Conservation (phyloP, 1,284 basidiomycete genomes). For the Jaminaea rosea region DNA sequence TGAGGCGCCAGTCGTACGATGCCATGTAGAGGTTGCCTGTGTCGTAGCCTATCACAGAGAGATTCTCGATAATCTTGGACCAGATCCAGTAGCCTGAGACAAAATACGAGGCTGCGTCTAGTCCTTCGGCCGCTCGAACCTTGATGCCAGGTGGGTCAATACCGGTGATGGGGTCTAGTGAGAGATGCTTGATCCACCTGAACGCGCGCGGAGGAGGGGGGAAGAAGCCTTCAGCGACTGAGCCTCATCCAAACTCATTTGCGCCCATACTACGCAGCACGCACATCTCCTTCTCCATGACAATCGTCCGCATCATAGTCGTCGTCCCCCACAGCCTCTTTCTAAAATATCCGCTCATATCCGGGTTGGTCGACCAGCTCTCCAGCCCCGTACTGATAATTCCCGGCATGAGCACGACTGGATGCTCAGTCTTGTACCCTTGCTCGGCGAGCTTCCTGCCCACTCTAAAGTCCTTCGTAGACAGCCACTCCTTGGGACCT, state of each 20-base stretch:
- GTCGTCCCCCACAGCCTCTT: constrained; percentile 44
- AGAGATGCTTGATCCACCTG: constrained; percentile 87
- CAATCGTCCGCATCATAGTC: constrained; percentile 75
- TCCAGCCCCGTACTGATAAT: constrained; percentile 44
- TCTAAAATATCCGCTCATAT: constrained; percentile 30
- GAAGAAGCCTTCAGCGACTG: no score
- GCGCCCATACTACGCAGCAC: no score
- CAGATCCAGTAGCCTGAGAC: constrained; percentile 85
- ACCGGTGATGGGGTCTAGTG: constrained; percentile 79
- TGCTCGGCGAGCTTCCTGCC: constrained; percentile 19
- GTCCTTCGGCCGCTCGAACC: constrained; percentile 77
- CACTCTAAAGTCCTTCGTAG: constrained; percentile 39
- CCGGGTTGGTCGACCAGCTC: constrained; percentile 36
- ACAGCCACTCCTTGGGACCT: constrained; percentile 33
- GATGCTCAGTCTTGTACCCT: constrained; percentile 37
- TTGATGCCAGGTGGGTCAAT: constrained; percentile 82
- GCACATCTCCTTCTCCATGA: constrained; percentile 69
- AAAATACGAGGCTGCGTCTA: constrained; percentile 71
- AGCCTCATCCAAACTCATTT: no score
- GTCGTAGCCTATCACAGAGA: constrained; percentile 55
- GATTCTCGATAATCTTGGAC: constrained; percentile 81
- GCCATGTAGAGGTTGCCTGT: constrained; percentile 41
- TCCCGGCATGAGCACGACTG: constrained; percentile 44
- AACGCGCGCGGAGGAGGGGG: no score
- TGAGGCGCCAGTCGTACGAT: constrained; percentile 57